Evolutionary conservation across 306 rosid species (phyloP).

Genomic region (Trichosanthes cucumerina): DNA sequence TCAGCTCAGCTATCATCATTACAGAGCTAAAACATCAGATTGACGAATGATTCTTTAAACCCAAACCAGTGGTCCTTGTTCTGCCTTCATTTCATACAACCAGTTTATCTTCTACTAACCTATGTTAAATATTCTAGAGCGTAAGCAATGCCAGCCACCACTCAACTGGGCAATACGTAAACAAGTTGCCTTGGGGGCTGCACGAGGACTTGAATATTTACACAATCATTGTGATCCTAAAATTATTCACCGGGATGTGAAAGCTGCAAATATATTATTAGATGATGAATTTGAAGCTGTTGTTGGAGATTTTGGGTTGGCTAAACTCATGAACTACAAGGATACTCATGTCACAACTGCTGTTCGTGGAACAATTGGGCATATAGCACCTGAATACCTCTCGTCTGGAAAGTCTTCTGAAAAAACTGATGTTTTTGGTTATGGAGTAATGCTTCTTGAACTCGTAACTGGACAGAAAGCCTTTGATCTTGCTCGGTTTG

Average conservation of each 20-base stretch:
- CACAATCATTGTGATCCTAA: conserved; percentile 93
- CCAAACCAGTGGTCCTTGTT: neutral
- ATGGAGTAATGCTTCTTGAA: conserved; percentile 93
- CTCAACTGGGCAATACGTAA: conserved; percentile 60
- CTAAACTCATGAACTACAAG: conserved; percentile 83
- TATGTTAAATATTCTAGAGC: conserved; percentile 33
- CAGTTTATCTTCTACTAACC: neutral
- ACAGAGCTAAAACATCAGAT: neutral
- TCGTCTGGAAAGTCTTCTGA: conserved; percentile 90
- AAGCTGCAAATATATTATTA: conserved; percentile 83
- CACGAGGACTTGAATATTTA: conserved; percentile 81
- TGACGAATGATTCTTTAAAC: neutral
- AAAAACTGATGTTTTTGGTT: conserved; percentile 91
- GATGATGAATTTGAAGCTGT: conserved; percentile 88
- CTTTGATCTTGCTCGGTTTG: conserved; percentile 83
- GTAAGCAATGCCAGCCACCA: conserved; percentile 35
- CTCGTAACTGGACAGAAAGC: conserved; percentile 88
- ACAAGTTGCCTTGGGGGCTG: conserved; percentile 66
- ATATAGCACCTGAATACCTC: conserved; percentile 83
- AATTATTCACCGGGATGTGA: conserved; percentile 88
- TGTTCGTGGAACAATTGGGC: conserved; percentile 85
- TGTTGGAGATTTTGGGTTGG: conserved; percentile 86
- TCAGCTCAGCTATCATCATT: neutral
- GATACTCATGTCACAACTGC: conserved; percentile 90
- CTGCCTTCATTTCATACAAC: neutral